Conservation (phyloP, 1,139 yeast genomes). For the Diutina neorugosa region DNA sequence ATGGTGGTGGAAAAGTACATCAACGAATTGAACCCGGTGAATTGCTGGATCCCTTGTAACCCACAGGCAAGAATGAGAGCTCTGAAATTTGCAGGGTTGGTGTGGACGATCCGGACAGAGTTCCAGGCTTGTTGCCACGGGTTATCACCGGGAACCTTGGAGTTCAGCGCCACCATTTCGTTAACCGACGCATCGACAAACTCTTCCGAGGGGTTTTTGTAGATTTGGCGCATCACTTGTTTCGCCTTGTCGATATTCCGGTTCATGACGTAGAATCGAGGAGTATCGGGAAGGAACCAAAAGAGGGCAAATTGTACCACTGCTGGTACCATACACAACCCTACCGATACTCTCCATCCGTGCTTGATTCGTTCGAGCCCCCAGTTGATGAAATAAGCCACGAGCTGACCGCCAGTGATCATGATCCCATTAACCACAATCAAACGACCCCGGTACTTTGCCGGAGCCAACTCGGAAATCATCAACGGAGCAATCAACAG, state of each 20-base stretch:
- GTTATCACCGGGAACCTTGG: conserved; percentile 51
- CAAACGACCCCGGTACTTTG: conserved; percentile 79
- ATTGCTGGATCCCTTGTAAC: conserved; percentile 89
- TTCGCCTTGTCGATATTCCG: conserved; percentile 56
- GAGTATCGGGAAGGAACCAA: conserved; percentile 87
- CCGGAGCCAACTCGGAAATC: conserved; percentile 86
- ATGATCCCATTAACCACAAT: conserved; percentile 59
- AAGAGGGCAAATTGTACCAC: conserved; percentile 65
- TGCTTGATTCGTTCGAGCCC: conserved; percentile 61
- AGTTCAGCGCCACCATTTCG: conserved; percentile 45
- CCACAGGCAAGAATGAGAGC: conserved; percentile 87
- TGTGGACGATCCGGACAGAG: conserved; percentile 58
- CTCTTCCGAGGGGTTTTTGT: conserved; percentile 43
- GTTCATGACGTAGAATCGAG: conserved; percentile 71
- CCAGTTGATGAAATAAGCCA: conserved; percentile 90
- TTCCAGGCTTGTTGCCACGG: conserved; percentile 44
- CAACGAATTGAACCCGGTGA: conserved; percentile 88
- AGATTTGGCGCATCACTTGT: conserved; percentile 47
- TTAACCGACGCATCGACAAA: conserved; percentile 45
- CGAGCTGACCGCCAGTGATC: conserved; percentile 82
- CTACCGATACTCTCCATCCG: conserved; percentile 93
- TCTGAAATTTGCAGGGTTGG: conserved; percentile 70
- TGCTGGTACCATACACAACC: conserved; percentile 82
- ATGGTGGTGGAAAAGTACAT: conserved; percentile 91
- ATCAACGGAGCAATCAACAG: conserved; percentile 84